Base-by-base conservation (phyloP, 2,329 filamentous ascomycete genomes). In the Cladophialophora bantiana region DNA sequence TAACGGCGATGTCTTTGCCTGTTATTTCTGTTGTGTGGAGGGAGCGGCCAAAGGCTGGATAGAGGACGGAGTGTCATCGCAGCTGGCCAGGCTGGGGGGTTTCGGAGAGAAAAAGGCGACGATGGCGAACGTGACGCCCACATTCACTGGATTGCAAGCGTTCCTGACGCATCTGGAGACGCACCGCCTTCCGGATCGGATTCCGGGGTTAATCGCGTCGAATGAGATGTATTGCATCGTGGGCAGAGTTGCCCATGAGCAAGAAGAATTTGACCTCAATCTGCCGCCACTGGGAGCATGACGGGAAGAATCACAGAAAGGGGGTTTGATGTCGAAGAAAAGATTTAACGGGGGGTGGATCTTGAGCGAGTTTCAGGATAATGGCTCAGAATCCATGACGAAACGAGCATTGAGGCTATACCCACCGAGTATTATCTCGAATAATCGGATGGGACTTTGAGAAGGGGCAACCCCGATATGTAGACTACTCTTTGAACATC, bases 211-310 rank as follows among this genome's bases (percentile, higher is more conserved):
- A 34, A 77, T 78, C 12, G 69, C 81, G 55, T 67, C 80, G 56
- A 77, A 80, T 65, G 75, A 78, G 62, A 78, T 80, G 18, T 76
- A 77, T 20, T 81, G 79, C 70, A 77, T 83, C 54, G 69, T 78
- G 20, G 80, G 80, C 26, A 73, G 77, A 53, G 66, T 79, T 32
- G 80, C 80, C 13, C 70, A 70, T 2, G 74, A 77, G 18, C 70
- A 72, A 15, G 82, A 83, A 71, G 78, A 80, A 59, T 83, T 83
- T 70, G 82, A 83, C 73, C 76, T 84, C 57, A 83, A 83, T 70
- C 75, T 83, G 45, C 77, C 74, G 48, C 77, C 77, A 38, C 55
- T 65, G 50, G 57, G 31, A 10, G 45, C 31, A 50, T 64, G 50
- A 45, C 20, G 15, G 12, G 13, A 34, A 48, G 57, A 42, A 10